Conservation (phyloP, 176 grass and related monocot species). For the Musa acuminata region DNA sequence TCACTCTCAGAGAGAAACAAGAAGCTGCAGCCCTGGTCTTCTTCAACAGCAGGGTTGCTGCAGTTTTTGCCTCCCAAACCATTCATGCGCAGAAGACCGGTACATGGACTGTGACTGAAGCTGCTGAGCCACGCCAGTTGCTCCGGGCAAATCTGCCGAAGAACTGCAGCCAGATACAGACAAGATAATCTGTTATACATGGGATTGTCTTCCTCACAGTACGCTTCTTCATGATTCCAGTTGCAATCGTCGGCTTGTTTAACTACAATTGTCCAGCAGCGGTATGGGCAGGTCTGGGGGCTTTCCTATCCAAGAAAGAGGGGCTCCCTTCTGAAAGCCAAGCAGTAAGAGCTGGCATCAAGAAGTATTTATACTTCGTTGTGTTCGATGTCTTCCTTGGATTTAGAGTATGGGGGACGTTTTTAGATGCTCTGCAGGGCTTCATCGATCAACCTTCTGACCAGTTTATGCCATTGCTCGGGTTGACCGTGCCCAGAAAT, state of each 20-base stretch:
- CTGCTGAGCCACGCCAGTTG: slow-evolving; percentile 59
- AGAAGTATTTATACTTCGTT: slow-evolving; percentile 89
- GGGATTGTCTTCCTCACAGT: slow-evolving; percentile 61
- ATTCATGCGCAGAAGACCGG: slow-evolving; percentile 67
- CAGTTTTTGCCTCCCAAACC: slow-evolving; percentile 73
- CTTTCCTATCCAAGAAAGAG: slow-evolving; percentile 82
- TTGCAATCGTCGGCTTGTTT: slow-evolving; percentile 25
- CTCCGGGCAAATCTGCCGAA: slow-evolving; percentile 65
- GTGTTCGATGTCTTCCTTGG: slow-evolving; percentile 86
- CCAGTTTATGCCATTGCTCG: slow-evolving; percentile 32
- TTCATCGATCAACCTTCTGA: slow-evolving; percentile 20
- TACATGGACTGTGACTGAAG: slow-evolving; percentile 74
- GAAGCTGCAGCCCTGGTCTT: slow-evolving; percentile 58
- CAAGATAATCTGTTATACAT: slow-evolving; percentile 50
- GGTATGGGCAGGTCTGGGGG: slow-evolving; percentile 34
- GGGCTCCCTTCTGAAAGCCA: slow-evolving; percentile 58
- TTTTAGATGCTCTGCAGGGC: slow-evolving; percentile 30
- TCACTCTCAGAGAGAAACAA: slow-evolving; percentile 62
- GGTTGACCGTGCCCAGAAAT: slow-evolving; percentile 34
- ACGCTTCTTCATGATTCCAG: slow-evolving; percentile 62
- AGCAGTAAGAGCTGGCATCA: slow-evolving; percentile 44
- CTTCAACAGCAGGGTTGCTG: slow-evolving; percentile 68
- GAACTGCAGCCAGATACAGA: slow-evolving; percentile 44
- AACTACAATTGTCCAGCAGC: too few relatives aligned
- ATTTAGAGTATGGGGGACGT: slow-evolving; percentile 28